Evolutionary conservation across 176 grass and related monocot species (phyloP).

Genomic region (Avena atlantica): DNA sequence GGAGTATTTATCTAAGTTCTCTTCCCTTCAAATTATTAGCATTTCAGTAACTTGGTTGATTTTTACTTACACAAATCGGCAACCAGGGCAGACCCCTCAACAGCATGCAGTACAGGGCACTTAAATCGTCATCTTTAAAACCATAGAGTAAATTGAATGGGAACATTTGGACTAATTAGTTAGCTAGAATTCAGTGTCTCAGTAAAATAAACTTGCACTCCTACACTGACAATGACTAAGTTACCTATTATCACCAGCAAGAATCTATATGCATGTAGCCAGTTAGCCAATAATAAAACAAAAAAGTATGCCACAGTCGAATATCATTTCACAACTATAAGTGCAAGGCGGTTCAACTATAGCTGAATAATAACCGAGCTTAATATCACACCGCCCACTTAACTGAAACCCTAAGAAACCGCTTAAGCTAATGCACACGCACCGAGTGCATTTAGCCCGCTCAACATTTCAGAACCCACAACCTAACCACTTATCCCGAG

Average conservation of each 20-base stretch:
- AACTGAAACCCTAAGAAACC: constrained; percentile 25
- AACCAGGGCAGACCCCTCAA: neutral
- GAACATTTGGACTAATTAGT: constrained; percentile 3
- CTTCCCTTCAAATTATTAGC: neutral
- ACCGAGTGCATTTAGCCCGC: neutral
- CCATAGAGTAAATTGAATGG: neutral
- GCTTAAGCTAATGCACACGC: neutral
- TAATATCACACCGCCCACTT: neutral
- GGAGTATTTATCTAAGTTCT: neutral
- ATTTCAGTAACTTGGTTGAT: neutral
- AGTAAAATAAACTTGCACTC: constrained; percentile 1
- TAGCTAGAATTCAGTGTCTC: neutral
- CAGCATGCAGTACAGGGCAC: neutral
- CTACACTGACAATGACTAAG: neutral
- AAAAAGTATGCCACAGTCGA: neutral
- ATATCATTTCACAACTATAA: neutral
- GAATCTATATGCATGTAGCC: neutral
- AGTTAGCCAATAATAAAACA: neutral
- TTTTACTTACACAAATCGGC: neutral
- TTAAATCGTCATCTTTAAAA: neutral
- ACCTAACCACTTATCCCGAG: neutral
- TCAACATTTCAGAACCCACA: constrained; percentile 24
- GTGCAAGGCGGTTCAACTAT: neutral
- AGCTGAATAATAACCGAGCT: constrained; percentile 28
- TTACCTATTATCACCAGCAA: neutral